phyloP scores from a whole-genome alignment of 805 yeast genomes.

The Lipomyces mesembrius region DNA sequence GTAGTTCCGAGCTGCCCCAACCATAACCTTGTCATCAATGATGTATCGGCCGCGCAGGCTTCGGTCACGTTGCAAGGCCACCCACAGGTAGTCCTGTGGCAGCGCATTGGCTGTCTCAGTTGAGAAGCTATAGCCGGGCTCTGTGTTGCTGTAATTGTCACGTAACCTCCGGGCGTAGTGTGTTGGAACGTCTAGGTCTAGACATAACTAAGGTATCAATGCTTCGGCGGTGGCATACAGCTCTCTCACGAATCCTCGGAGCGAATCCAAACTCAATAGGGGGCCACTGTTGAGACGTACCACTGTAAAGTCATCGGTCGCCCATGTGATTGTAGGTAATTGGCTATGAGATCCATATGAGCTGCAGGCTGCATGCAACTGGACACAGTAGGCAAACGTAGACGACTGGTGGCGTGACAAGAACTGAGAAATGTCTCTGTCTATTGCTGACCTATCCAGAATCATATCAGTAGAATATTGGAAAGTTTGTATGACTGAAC shows the following conservation, averaged over 20 bases:
- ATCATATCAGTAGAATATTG: no score
- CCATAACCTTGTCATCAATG: not conserved
- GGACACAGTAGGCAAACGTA: no score
- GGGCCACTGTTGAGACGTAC: not conserved
- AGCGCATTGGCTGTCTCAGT: not conserved
- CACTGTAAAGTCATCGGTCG: not conserved
- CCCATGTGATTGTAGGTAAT: not conserved
- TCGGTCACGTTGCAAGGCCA: not conserved
- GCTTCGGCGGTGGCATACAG: not conserved
- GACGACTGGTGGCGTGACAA: no score
- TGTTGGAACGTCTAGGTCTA: not conserved
- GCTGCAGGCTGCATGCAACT: no score
- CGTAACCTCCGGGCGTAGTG: not conserved
- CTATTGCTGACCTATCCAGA: no score
- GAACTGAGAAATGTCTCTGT: no score
- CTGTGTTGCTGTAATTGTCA: not conserved
- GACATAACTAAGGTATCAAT: not conserved
- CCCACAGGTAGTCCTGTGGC: no score
- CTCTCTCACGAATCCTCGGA: not conserved
- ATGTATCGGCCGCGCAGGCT: not conserved
- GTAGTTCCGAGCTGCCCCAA: not conserved
- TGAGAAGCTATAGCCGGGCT: not conserved
- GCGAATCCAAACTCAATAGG: not conserved
- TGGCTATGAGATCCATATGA: no score
- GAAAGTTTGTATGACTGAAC: no score